Base-by-base conservation (phyloP, 2,329 filamentous ascomycete species). In the Ilyonectria sp. region DNA sequence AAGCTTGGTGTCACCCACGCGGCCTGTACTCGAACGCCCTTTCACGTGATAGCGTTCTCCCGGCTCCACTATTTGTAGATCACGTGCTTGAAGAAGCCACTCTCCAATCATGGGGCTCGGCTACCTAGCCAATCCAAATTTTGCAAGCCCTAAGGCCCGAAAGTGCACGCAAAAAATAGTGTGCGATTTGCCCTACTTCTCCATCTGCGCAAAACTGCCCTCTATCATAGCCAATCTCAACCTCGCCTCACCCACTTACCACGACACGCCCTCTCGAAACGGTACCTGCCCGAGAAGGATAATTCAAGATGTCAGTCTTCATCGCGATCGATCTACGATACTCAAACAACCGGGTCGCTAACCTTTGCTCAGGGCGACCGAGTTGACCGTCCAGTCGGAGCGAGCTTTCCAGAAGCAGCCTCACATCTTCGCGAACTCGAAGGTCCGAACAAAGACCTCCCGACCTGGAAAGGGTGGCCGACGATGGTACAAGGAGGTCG, bases 321-420 rank as follows among this genome's bases (percentile, higher is more conserved):
- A 59, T 64, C 46, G 46, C 58, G 55, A 64, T 55, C 62, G 62
- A 68, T 54, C 43, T 33, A 62, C 68, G 69, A 68, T 53, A 55
- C 35, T 54, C 57, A 65, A 67, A 69, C 65, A 70, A 71, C 65
- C 68, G 63, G 59, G 66, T 73, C 72, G 72, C 79, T 81, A 76
- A 81, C 78, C 71, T 75, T 77, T 71, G 69, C 91, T 84, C 86
- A 97, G 97, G 94, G 94, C 94, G 85, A 97, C 94, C 91, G 94
- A 97, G 90, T 91, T 98, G 89, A 97, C 94, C 86, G 96, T 99
- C 87, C 96, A 99, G 92, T 97, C 94, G 85, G 96, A 99, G 93
- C 95, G 96, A 90, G 96, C 96, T 91, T 99, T 93, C 94, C 96
- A 98, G 89, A 99, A 99, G 93, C 95, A 99, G 91, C 96, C 96